Percentiles rank a stretch among this genome's conserved stretches.
Evolutionary conservation across 2,329 filamentous ascomycete species (phyloP).

Genomic region (Elsinoe fawcettii): DNA sequence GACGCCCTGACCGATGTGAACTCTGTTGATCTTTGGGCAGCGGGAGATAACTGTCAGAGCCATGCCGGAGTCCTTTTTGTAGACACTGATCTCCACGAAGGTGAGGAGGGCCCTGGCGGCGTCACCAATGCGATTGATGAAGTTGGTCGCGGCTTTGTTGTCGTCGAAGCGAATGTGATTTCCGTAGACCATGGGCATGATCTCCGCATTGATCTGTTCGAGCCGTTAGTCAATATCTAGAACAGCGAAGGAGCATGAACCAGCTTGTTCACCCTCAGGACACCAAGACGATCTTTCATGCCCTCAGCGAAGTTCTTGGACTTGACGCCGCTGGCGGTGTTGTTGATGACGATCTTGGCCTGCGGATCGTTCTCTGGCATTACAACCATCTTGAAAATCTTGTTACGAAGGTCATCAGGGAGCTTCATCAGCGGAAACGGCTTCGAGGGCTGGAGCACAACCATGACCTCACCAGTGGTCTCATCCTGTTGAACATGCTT

Average conservation of each 20-base stretch:
- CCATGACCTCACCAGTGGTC: slow-evolving; percentile 27
- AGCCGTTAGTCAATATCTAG: background rate
- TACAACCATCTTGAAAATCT: slow-evolving; percentile 28
- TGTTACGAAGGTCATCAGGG: slow-evolving; percentile 23
- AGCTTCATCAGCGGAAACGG: slow-evolving; percentile 30
- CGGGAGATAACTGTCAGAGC: slow-evolving; percentile 29
- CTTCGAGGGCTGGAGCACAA: slow-evolving; percentile 29
- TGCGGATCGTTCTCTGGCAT: slow-evolving; percentile 22
- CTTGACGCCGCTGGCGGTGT: slow-evolving; percentile 25
- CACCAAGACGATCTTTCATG: slow-evolving; percentile 26
- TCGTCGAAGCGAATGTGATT: slow-evolving; percentile 27
- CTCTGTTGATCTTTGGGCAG: slow-evolving; percentile 23
- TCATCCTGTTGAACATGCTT: slow-evolving; percentile 30
- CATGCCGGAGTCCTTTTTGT: slow-evolving; percentile 26
- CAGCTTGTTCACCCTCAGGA: slow-evolving; percentile 30
- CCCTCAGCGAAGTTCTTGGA: slow-evolving; percentile 28
- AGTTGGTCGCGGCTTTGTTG: slow-evolving; percentile 27
- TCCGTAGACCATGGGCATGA: slow-evolving; percentile 27
- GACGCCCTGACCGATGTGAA: slow-evolving; percentile 27
- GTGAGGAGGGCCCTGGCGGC: slow-evolving; percentile 21
- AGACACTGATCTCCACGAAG: slow-evolving; percentile 25
- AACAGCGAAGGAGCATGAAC: slow-evolving; percentile 19
- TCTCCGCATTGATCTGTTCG: slow-evolving; percentile 25
- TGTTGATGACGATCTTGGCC: slow-evolving; percentile 26
- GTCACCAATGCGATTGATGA: slow-evolving; percentile 25